Evolutionary conservation across 352 stramenopile species (phyloP), one percentile per base, ranked within the genome.

Genomic region (Phytophthora cryptogea): DNA sequence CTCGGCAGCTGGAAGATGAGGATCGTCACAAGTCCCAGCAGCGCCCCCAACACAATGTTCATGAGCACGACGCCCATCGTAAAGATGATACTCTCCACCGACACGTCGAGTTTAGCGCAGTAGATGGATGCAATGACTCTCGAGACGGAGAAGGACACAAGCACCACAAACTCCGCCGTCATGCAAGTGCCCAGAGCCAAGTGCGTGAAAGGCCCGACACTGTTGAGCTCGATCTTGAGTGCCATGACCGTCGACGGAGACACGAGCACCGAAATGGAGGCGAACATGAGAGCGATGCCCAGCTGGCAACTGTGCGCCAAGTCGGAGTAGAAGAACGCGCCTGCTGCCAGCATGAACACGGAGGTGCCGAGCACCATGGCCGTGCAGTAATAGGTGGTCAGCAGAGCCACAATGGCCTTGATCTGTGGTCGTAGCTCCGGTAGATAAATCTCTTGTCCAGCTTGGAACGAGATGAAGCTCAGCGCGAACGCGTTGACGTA

Each of bases 221-320:
- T 83, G 46, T 89, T 83, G 46, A 89, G 65, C 50, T 89, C 79
- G 47, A 87, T 89, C 70, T 89, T 86, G 66, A 89, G 83, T 33
- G 79, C 79, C 75, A 89, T 86, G 61, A 86, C 75, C 10, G 79
- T 89, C 16, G 74, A 78, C 0, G 79, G 79, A 31, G 79, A 89
- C n/a, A 74, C 77, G 30, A 87, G 70, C 55, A 89, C 79, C 13
- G 74, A 78, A 50, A 86, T 89, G 26, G 79, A 87, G 27, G 62
- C 79, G 39, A 88, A 89, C 71, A 89, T 78, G 63, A 89, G 76
- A 2, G 73, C 70, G 44, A 86, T 86, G 16, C 76, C 74, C 26
- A 89, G 40, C 40, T 86, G 69, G 61, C 78, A 88, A 31, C 56
- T 73, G 35, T 50, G 31, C 4, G 63, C 66, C 50, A 88, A 66